Percentiles rank a stretch among this genome's conserved stretches.
Evolutionary conservation across 2,329 filamentous ascomycete species (phyloP).

Genomic region (Penicillium capsulatum): DNA sequence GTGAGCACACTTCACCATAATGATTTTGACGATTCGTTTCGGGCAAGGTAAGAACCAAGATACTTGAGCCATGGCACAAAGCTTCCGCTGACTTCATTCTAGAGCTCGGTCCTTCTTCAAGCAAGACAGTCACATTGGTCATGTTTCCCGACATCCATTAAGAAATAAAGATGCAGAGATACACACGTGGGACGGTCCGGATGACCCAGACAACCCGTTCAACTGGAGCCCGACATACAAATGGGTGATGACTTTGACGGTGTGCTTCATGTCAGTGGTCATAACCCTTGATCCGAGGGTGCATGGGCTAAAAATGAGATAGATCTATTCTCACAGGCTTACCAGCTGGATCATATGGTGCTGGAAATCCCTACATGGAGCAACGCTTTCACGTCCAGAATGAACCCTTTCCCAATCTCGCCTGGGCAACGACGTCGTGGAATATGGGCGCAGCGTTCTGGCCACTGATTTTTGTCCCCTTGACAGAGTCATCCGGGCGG

Average conservation of each 20-base stretch:
- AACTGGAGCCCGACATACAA: constrained; percentile 42
- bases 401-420: constrained; percentile 31
- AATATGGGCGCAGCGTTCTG: constrained; percentile 40
- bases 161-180: constrained; percentile 26
- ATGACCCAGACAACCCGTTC: constrained; percentile 37
- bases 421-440: constrained; percentile 35
- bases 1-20: constrained; percentile 24
- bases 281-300: too few species aligned
- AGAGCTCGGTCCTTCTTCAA: constrained; percentile 24
- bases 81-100: too few species aligned
- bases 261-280: constrained; percentile 38
- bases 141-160: constrained; percentile 21
- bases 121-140: constrained; percentile 24
- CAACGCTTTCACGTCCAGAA: constrained; percentile 33
- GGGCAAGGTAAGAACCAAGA: constrained; percentile 16
- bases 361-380: constrained; percentile 31
- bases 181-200: constrained; percentile 27
- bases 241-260: constrained; percentile 41
- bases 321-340: constrained; percentile 42
- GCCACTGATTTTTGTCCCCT: constrained; percentile 35
- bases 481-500: constrained; percentile 43
- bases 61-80: too few species aligned
- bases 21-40: constrained; percentile 23
- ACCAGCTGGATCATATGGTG: constrained; percentile 41
- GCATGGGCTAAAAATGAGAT: neutral